Evolutionary conservation across 2,329 filamentous ascomycete species (phyloP), one percentile per base, ranked within the genome.

Genomic region (Lasiodiplodia theobromae): DNA sequence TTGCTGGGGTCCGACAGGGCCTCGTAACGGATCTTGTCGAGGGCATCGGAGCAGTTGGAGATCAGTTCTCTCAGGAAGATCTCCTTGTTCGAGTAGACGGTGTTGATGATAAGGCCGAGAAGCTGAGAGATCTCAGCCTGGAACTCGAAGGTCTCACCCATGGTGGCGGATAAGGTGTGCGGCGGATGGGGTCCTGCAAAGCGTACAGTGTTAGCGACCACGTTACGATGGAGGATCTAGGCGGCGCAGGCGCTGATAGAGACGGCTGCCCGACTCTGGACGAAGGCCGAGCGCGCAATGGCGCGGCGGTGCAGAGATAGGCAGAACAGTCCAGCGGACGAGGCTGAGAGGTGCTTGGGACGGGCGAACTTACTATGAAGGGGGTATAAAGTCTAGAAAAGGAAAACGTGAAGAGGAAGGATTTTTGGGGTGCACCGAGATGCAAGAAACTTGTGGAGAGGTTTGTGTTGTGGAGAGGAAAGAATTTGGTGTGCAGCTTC

Each of bases 41-140:
- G 89, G 71, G 96, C 96, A 91, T 99, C 96, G 79, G 95, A 98
- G 81, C 92, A 91, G 86, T 99, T 99, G 86, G 96, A 98, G 80
- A 99, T 93, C 78, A 99, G 82, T 87, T 99, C 96, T 91, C 96
- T 88, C 79, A 99, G 87, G 91, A 99, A 99, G 82, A 99, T 98
- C 87, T 98, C 96, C 89, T 99, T 99, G 92, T 99, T 99, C 77
- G 94, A 97, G 89, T 98, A 99, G 87, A 99, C 96, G 75, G 96
- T 98, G 92, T 99, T 99, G 90, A 99, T 99, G 86, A 99, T 99
- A 83, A 99, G 92, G 77, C 91, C 94, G 82, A 99, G 92, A 75
- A 99, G 93, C 93, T 99, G 96, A 92, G 95, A 98, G 83, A 99
- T 99, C 92, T 99, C 96, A 92, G 96, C 96, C 92, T 99, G 96